Evolutionary conservation across 805 yeast genomes (phyloP).

Genomic region (Hyphopichia homilentoma): DNA sequence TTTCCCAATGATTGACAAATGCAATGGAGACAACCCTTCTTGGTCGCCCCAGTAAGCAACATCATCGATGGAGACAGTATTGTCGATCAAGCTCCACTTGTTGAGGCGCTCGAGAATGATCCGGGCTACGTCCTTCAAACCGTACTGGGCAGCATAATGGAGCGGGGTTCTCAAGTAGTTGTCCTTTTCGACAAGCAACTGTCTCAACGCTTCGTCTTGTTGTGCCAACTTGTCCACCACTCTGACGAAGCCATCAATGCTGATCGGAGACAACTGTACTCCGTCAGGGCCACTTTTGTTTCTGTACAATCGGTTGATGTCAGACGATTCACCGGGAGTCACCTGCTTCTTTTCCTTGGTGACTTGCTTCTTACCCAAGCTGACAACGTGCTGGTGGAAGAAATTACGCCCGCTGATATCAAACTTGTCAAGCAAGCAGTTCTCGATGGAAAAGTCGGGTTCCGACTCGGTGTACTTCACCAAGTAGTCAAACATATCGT

Average conservation of each 20-base stretch:
- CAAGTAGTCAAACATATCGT: slow-evolving; percentile 46
- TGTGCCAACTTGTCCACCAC: slow-evolving; percentile 49
- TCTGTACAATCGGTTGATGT: slow-evolving; percentile 21
- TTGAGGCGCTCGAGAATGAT: slow-evolving; percentile 53
- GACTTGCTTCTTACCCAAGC: slow-evolving; percentile 62
- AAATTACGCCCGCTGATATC: slow-evolving; percentile 83
- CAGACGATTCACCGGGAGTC: slow-evolving; percentile 37
- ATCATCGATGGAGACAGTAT: slow-evolving; percentile 51
- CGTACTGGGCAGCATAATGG: slow-evolving; percentile 87
- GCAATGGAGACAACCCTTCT: slow-evolving; percentile 77
- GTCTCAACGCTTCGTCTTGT: slow-evolving; percentile 7
- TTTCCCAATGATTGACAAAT: slow-evolving; percentile 74
- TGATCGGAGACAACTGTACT: slow-evolving; percentile 45
- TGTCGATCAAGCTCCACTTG: slow-evolving; percentile 57
- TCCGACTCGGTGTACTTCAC: slow-evolving; percentile 38
- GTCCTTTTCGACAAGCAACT: slow-evolving; percentile 59
- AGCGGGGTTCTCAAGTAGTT: slow-evolving; percentile 78
- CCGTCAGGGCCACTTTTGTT: slow-evolving; percentile 48
- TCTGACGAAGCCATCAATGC: slow-evolving; percentile 53
- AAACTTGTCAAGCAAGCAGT: slow-evolving; percentile 45
- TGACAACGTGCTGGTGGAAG: slow-evolving; percentile 78
- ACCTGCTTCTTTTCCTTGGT: slow-evolving; percentile 30
- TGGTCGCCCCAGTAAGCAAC: slow-evolving; percentile 66
- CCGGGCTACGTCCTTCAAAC: slow-evolving; percentile 60
- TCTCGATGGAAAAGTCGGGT: slow-evolving; percentile 8